phyloP scores from a whole-genome alignment of 2,329 filamentous ascomycete genomes.

The Rutstroemia sp. region DNA sequence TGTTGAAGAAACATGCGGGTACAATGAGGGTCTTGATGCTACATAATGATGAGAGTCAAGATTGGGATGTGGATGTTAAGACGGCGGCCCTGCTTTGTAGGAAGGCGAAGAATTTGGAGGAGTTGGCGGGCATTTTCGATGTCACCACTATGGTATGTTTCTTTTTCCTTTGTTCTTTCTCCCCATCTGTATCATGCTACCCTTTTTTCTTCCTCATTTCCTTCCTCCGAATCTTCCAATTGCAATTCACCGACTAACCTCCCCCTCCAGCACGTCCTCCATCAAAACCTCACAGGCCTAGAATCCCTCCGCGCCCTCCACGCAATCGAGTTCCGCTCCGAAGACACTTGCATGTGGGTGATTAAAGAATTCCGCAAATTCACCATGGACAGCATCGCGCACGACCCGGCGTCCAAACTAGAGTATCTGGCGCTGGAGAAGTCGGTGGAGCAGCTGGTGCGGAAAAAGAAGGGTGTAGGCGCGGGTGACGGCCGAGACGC shows the following conservation, averaged over 20 bases:
- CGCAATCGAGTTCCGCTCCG: slow-evolving; percentile 45
- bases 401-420: slow-evolving; percentile 47
- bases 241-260: not conserved
- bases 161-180: not conserved
- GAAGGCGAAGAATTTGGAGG: slow-evolving; percentile 42
- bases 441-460: slow-evolving; percentile 38
- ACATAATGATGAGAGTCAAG: slow-evolving; percentile 45
- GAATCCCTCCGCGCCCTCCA: slow-evolving; percentile 47
- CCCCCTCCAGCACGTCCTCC: slow-evolving; percentile 45
- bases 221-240: no score
- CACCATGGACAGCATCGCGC: slow-evolving; percentile 49
- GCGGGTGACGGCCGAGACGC: not conserved
- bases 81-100: slow-evolving; percentile 46
- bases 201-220: not conserved
- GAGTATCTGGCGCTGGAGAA: slow-evolving; percentile 51
- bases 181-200: not conserved
- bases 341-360: slow-evolving; percentile 49
- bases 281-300: slow-evolving; percentile 44
- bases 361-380: slow-evolving; percentile 51
- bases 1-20: slow-evolving; percentile 50
- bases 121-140: slow-evolving; percentile 49
- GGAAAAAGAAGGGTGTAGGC: no score
- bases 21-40: slow-evolving; percentile 51
- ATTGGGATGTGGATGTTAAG: slow-evolving; percentile 54
- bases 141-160: slow-evolving; percentile 45